phyloP scores from a whole-genome alignment of 768 basidiomycete genomes.

The Lactarius hengduanensis region DNA sequence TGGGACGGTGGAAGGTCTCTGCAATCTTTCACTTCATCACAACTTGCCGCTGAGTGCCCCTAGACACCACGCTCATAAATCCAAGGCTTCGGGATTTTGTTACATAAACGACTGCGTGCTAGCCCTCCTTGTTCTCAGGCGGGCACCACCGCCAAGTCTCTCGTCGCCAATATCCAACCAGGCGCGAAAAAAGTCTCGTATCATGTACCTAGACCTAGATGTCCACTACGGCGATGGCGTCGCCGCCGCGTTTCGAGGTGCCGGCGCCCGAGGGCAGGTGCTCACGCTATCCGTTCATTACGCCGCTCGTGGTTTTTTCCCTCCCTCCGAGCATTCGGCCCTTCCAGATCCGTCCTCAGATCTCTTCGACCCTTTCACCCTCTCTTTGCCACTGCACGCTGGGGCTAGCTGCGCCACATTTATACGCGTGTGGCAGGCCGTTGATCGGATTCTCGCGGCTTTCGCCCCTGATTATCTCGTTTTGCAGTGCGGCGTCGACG shows the following conservation, averaged over 20 bases:
- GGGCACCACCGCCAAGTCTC: constrained; percentile 30
- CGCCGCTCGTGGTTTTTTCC: constrained; percentile 80
- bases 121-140: constrained; percentile 69
- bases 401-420: constrained; percentile 71
- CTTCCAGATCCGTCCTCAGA: constrained; percentile 43
- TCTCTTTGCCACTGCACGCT: constrained; percentile 76
- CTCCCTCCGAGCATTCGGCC: constrained; percentile 50
- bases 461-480: constrained; percentile 79
- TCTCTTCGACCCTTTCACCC: constrained; percentile 58
- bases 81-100: constrained; percentile 84
- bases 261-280: constrained; percentile 34
- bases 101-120: constrained; percentile 91
- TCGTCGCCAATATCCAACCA: not conserved
- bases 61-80: constrained; percentile 83
- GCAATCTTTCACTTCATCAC: not conserved
- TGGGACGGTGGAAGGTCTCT: constrained; percentile 88
- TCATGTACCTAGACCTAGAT: constrained; percentile 93
- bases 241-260: constrained; percentile 64
- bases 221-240: constrained; percentile 91
- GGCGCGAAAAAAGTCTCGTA: constrained; percentile 46
- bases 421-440: constrained; percentile 54
- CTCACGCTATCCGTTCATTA: constrained; percentile 84
- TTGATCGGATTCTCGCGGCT: constrained; percentile 57
- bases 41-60: not conserved
- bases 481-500: constrained; percentile 86